Evolutionary conservation across 1,284 basidiomycete genomes (phyloP).

Genomic region (Ganoderma boninense): DNA sequence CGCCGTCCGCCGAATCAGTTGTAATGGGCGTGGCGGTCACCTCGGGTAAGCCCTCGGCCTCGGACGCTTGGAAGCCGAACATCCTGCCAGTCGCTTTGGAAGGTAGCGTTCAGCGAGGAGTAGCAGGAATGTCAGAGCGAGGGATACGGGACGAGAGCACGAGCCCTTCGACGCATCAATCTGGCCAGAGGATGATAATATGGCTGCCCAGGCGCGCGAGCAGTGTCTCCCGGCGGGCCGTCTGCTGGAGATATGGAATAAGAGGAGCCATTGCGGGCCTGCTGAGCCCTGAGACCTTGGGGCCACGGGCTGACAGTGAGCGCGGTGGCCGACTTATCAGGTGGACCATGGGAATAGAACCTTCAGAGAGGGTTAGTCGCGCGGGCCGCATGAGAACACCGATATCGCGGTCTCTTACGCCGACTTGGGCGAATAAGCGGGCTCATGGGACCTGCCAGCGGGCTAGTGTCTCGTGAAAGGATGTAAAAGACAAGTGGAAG

Average conservation of each 20-base stretch:
- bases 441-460: too few relatives aligned
- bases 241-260: neutral
- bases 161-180: too few relatives aligned
- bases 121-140: too few relatives aligned
- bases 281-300: neutral
- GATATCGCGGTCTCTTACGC: neutral
- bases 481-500: too few relatives aligned
- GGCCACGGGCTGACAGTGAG: neutral
- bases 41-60: slow-evolving; percentile 21
- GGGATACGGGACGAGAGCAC: neutral
- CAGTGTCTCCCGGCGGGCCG: neutral
- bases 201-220: neutral
- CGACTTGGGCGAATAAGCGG: neutral
- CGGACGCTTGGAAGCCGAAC: slow-evolving; percentile 25
- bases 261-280: neutral
- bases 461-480: too few relatives aligned
- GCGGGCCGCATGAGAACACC: neutral
- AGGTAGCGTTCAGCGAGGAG: neutral
- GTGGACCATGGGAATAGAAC: slow-evolving; percentile 24
- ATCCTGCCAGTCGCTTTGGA: slow-evolving; percentile 16
- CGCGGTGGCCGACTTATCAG: slow-evolving; percentile 22
- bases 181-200: neutral
- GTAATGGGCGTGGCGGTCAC: slow-evolving; percentile 14
- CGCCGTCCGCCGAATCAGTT: slow-evolving; percentile 16
- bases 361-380: neutral